Conservation (phyloP, 2,329 filamentous ascomycete species). For the Xylaria sp. region DNA sequence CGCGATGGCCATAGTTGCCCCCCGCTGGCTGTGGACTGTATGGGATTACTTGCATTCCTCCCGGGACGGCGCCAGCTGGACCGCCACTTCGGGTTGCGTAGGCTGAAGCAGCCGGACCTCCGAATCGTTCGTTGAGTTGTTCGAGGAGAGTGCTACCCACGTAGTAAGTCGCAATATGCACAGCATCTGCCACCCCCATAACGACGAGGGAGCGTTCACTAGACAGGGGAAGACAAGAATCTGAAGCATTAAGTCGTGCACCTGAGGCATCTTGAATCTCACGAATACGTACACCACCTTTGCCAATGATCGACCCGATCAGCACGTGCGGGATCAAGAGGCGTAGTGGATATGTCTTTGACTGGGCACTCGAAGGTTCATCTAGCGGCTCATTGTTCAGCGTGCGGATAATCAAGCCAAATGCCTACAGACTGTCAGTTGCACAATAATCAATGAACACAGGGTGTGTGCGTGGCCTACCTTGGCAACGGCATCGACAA, state of each 20-base stretch:
- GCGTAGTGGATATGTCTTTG: slow-evolving; percentile 96
- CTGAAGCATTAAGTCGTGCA: slow-evolving; percentile 94
- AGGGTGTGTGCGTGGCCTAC: slow-evolving; percentile 60
- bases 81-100: slow-evolving; percentile 96
- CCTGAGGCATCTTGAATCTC: slow-evolving; percentile 99
- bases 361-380: slow-evolving; percentile 87
- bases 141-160: slow-evolving; percentile 97
- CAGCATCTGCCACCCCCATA: slow-evolving; percentile 95
- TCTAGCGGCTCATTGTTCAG: slow-evolving; percentile 96
- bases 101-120: slow-evolving; percentile 94
- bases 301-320: slow-evolving; percentile 98
- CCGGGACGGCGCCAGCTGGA: slow-evolving; percentile 91
- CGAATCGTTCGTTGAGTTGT: slow-evolving; percentile 96
- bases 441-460: slow-evolving; percentile 19
- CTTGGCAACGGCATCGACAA: slow-evolving; percentile 97
- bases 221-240: slow-evolving; percentile 91
- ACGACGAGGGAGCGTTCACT: slow-evolving; percentile 98
- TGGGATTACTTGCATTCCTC: slow-evolving; percentile 98
- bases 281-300: slow-evolving; percentile 93
- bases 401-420: slow-evolving; percentile 97
- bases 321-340: slow-evolving; percentile 96
- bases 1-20: slow-evolving; percentile 90
- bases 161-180: slow-evolving; percentile 99
- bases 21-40: slow-evolving; percentile 94
- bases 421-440: slow-evolving; percentile 70